Evolutionary conservation across 129 eudicot species (phyloP), one percentile per base, ranked within the genome.

Genomic region (Kitagawia praeruptora): DNA sequence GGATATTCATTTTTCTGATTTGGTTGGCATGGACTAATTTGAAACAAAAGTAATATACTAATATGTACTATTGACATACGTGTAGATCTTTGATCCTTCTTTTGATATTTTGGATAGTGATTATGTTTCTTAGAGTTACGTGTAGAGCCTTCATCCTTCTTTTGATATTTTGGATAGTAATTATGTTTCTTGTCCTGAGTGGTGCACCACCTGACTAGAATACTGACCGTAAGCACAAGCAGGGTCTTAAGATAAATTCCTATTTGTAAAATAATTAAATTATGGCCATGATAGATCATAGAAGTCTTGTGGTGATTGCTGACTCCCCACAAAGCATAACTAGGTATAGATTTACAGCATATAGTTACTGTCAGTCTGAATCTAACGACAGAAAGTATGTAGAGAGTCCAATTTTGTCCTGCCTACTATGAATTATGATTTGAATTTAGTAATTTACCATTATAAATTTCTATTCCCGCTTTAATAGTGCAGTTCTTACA

Each of bases 11-110:
- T 39, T 0, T 71, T 45, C 61, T 40, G 31, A 15, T 13, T 12
- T 80, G 44, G 6, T 28, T 40, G 44, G 53, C 74, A 58, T 61
- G 42, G n/a, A 74, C 71, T 58, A 11, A 39, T 75, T 27, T 75
- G 40, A 28, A 13, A 42, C n/a, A 16, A 45, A 75, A 14, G 8
- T 13, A 75, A 46, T 16, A n/a, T 16, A 14, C 3, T 13, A 75
- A 46, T 28, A n/a, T 16, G 64, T 18, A 8, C 76, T 0, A n/a
- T 73, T 44, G 27, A 46, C 51, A 73, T 19, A 73, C 10, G 5
- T n/a, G 45, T 39, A 40, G 27, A 58, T 58, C 31, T 34, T 34
- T 34, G 2, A 34, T 34, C 37, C 31, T 58, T 58, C 28, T 58
- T 6, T n/a, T 23, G 67, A 58, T 8, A 23, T 58, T 7, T 58